phyloP scores from a whole-genome alignment of 2,329 filamentous ascomycete genomes.

The Coniochaeta ligniaria region DNA sequence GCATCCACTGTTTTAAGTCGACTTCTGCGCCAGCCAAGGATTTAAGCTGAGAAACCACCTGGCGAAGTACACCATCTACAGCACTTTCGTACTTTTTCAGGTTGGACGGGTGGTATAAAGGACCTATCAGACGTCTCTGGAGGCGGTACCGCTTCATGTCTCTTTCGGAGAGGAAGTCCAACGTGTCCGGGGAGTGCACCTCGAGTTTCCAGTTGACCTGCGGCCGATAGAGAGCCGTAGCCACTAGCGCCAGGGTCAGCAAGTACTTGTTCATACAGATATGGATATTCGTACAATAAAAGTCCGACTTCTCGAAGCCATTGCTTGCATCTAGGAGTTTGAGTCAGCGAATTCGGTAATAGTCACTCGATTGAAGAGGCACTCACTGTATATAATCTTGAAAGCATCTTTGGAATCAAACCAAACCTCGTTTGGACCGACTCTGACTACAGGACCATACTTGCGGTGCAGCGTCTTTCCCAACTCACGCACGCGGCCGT shows the following conservation, averaged over 20 bases:
- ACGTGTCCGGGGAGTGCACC: conserved; percentile 31
- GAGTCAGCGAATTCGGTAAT: background rate
- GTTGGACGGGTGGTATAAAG: conserved; percentile 35
- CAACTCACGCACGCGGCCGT: conserved; percentile 33
- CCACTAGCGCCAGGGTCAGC: conserved; percentile 23
- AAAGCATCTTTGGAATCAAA: conserved; percentile 40
- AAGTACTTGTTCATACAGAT: background rate
- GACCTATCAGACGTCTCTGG: conserved; percentile 42
- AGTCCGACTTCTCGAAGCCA: conserved; percentile 43
- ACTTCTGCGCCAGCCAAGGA: conserved; percentile 29
- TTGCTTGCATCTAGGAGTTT: conserved; percentile 30
- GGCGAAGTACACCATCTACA: conserved; percentile 31
- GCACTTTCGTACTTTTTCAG: conserved; percentile 31
- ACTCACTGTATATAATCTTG: conserved; percentile 37
- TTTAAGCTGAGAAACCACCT: conserved; percentile 26
- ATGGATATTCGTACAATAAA: conserved; percentile 34
- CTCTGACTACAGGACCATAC: conserved; percentile 44
- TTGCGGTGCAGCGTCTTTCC: conserved; percentile 33
- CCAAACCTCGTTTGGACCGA: conserved; percentile 48
- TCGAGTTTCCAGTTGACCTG: conserved; percentile 29
- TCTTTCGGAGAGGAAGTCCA: conserved; percentile 44
- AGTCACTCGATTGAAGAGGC: too few relatives aligned
- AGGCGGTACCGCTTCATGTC: conserved; percentile 37
- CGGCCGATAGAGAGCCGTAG: conserved; percentile 36
- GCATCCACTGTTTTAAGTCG: conserved; percentile 49